These are phyloP conservation scores for Camptophora hylomeconis DNA, from an alignment of 2,329 filamentous ascomycete genomes.

Conservation along the genomic window DNA sequence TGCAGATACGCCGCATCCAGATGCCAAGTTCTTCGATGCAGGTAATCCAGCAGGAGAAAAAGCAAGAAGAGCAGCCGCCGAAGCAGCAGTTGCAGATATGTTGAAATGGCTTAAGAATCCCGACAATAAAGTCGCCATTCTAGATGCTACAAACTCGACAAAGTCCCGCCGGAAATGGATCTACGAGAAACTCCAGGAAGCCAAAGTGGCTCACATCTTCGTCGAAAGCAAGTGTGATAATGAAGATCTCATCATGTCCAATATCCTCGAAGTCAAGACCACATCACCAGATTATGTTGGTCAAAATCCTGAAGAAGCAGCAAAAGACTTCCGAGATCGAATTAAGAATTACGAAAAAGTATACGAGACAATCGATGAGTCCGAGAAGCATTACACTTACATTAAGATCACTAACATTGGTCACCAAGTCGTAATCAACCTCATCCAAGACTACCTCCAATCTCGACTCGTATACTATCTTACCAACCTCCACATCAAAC, in stretches of 20 bases:
- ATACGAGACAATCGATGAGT: conserved; percentile 83
- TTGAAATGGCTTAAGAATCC: conserved; percentile 71
- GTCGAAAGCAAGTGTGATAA: conserved; percentile 97
- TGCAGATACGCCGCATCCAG: conserved; percentile 74
- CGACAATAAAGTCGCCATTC: conserved; percentile 75
- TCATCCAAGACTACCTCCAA: conserved; percentile 91
- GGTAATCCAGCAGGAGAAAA: conserved; percentile 83
- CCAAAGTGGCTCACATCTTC: conserved; percentile 75
- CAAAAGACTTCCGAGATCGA: conserved; percentile 80
- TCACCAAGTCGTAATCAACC: conserved; percentile 93
- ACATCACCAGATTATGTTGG: conserved; percentile 79
- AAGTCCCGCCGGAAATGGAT: conserved; percentile 86
- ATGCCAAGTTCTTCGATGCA: conserved; percentile 89
- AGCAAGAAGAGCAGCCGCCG: conserved; percentile 72
- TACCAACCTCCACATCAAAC: conserved; percentile 96
- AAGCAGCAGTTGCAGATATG: conserved; percentile 90
- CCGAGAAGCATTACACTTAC: conserved; percentile 81
- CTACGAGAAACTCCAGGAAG: conserved; percentile 58
- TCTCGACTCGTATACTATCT: conserved; percentile 95
- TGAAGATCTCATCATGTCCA: conserved; percentile 92
- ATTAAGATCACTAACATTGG: conserved; percentile 96
- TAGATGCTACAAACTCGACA: conserved; percentile 95
- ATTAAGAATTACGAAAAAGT: conserved; percentile 97
- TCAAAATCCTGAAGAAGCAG: conserved; percentile 84
- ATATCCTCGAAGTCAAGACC: conserved; percentile 94